Evolutionary conservation across 2,329 filamentous ascomycete genomes (phyloP), one percentile per base, ranked within the genome.

Genomic region (Colletotrichum chrysophilum): DNA sequence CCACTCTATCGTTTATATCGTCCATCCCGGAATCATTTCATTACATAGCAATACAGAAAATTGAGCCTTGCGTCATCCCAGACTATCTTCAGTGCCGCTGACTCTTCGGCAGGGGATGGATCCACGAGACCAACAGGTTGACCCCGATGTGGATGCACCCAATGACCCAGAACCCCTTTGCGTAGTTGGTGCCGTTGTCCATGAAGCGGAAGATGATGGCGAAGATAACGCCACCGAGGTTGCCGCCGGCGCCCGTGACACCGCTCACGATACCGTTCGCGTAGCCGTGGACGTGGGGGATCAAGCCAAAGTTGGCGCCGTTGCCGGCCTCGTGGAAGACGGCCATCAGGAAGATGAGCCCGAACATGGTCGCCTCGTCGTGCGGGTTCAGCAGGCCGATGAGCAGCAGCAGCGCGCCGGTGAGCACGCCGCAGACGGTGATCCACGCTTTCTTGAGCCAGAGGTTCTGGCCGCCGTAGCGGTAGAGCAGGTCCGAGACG

Each of bases 281-380:
- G 76, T 89, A 90, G 1, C 95, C 95, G 84, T 96, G 94, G 2
- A 98, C 93, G 82, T 98, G 96, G 5, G 96, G 95, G 28, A 98
- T 93, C 7, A 98, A 89, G 0, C 95, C 92, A 84, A 97, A 98
- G 85, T 95, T 97, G 55, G 95, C 93, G 1, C 96, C 96, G 82
- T 98, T 98, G 56, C 93, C 93, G 3, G 94, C 95, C 83, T 97
- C 95, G 58, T 96, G 85, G 86, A 98, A 98, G 82, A 98, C 89
- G 1, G 94, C 95, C 86, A 96, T 90, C 12, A 95, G 90, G 2
- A 93, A 93, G 10, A 97, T 87, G 7, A 98, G 91, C 2, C 94
- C 95, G 71, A 97, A 92, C 89, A 97, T 93, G 4, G 91, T 92
- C 8, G 89, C 85, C 64, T 93, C 83, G 28, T 89, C 81, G 30